phyloP scores from a whole-genome alignment of 1,139 yeast species.

The Taphrina wiesneri region DNA sequence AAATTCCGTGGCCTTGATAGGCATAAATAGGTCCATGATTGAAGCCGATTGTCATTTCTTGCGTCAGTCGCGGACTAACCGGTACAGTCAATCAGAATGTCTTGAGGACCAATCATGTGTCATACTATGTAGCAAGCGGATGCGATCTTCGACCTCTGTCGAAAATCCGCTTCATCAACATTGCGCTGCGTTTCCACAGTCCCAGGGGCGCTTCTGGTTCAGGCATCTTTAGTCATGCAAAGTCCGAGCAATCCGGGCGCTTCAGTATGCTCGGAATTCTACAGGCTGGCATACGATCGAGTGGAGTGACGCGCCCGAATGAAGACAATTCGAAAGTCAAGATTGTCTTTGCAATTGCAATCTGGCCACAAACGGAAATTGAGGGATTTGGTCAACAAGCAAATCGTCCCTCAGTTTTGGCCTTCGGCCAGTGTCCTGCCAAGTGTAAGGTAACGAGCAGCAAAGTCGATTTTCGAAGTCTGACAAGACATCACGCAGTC shows the following conservation, averaged over 20 bases:
- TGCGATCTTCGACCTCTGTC: background rate
- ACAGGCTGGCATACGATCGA: background rate
- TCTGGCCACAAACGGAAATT: background rate
- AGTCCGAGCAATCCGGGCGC: background rate
- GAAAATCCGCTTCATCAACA: background rate
- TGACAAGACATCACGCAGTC: background rate
- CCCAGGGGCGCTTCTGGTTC: background rate
- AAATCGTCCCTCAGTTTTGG: background rate
- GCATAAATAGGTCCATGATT: background rate
- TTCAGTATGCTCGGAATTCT: background rate
- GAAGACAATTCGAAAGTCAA: background rate
- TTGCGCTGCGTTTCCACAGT: background rate
- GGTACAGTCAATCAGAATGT: background rate
- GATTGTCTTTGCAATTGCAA: background rate
- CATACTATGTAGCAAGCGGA: background rate
- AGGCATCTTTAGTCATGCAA: background rate
- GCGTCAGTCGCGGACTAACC: background rate
- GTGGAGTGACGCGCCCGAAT: background rate
- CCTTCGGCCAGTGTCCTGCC: background rate
- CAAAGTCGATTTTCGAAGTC: background rate
- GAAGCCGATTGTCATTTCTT: background rate
- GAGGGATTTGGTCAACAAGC: background rate
- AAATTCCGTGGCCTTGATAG: background rate
- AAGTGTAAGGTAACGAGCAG: background rate
- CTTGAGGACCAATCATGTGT: background rate